Evolutionary conservation across 1,284 basidiomycete species (phyloP), one percentile per base, ranked within the genome.

Genomic region (Rhodotorula sp.): DNA sequence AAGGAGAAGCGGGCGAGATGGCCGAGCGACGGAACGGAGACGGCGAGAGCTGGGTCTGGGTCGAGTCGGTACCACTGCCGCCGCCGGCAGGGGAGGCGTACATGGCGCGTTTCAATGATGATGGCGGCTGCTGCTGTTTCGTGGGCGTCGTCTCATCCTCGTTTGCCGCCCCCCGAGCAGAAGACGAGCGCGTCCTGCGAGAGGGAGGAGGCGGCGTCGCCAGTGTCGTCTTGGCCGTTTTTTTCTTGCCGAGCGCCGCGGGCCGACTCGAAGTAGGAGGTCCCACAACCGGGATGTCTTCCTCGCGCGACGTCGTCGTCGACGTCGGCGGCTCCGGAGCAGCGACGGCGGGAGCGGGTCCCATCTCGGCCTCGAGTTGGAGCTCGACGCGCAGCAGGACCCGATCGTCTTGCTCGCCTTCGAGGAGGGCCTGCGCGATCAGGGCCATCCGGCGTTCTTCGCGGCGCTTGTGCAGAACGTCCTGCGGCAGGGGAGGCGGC

Each of bases 371-470:
- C 16, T 50, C 61, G 28, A 67, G 52, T 48, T 67, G 60, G 5
- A 50, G 48, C n/a, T 67, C 61, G 38, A 68, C 62, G 3, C 67
- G 49, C 31, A 5, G 28, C 19, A 64, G 14, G 38, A 68, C 52
- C 19, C 15, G 14, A 5, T 48, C 50, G 47, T 68, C 67, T 18
- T 68, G 62, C 43, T 64, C 62, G 15, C 67, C 67, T 26, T 68
- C 67, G 43, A 68, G 67, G 6, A 68, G 34, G 21, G 67, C 67
- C 31, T 64, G 67, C 14, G 57, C 67, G 45, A 68, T 68, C 15
- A 68, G 50, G 28, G 59, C 67, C 66, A 68, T 68, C 49, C 49
- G 28, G 16, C 66, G 61, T 23, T 63, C 61, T 23, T 66, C 47
- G 34, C 55, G 54, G 34, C 10, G 16, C 18, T 19, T 43, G 31